Base-by-base conservation (phyloP, 2,329 filamentous ascomycete genomes). In the Hypoxylon sp. region DNA sequence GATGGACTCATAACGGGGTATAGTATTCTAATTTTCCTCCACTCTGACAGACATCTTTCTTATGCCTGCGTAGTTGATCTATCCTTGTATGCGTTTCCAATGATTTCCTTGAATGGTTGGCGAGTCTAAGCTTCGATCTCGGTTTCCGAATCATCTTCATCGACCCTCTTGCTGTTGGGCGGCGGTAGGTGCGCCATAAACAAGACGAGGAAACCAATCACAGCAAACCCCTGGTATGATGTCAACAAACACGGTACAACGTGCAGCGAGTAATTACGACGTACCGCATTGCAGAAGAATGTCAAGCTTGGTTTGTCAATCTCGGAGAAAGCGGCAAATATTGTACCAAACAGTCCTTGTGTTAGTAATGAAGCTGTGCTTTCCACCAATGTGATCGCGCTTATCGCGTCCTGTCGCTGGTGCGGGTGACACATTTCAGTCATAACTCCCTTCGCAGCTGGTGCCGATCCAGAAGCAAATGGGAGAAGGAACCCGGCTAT, bases 371-470 rank as follows among this genome's bases (percentile, higher is more conserved):
- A 80, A 0, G 89, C 90, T 30, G 91, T 83, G 67, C 91, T 91
- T 72, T 93, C 90, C 0, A 92, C 86, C 0, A 92, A 78, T 0
- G 88, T 91, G 11, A 93, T 88, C 0, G 88, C 89, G 38, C 88
- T 88, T 2, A 93, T 78, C 0, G 90, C 90, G 71, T 93, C 90
- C 0, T 86, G 83, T 0, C 89, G 82, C 58, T 90, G 85, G 0
- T 81, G 81, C 1, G 86, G 81, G 0, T 88, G 80, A 45, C 89
- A 89, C 88, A 92, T 90, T 60, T 90, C 86, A 0, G 91, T 84
- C 63, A 92, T 91, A n/a, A 90, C 88, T 0, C 90, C 90, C 69
- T 92, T 93, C 1, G 89, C 88, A 0, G 90, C 88, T 0, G 89
- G 85, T 0, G 89, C 90, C 0, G 89, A 89, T 0, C 90, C 90